Conservation (phyloP, 257 asterid genomes). For the Jasminum sambac region DNA sequence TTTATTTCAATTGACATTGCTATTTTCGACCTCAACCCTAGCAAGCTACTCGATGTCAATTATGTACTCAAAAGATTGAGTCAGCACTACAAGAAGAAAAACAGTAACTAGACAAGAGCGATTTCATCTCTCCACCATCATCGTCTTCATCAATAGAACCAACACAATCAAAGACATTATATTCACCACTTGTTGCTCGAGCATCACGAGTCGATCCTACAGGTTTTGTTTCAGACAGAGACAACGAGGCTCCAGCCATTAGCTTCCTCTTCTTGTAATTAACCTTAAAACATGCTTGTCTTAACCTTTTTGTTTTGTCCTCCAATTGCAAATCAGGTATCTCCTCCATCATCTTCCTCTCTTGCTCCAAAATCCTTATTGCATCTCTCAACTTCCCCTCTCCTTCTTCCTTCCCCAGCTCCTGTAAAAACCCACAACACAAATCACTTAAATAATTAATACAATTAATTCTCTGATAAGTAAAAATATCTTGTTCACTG, state of each 20-base stretch:
- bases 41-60: background rate
- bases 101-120: conserved; percentile 38
- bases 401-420: conserved; percentile 43
- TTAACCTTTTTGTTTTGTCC: conserved; percentile 59
- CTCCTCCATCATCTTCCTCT: conserved; percentile 58
- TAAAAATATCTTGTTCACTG: too few relatives aligned
- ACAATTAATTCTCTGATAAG: too few relatives aligned
- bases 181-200: background rate
- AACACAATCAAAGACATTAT: background rate
- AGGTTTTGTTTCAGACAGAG: conserved; percentile 10
- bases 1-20: background rate
- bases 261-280: conserved; percentile 69
- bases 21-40: background rate
- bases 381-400: conserved; percentile 46
- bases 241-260: conserved; percentile 26
- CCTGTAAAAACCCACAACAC: conserved; percentile 32
- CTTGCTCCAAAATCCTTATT: conserved; percentile 43
- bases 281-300: conserved; percentile 75
- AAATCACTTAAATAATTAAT: background rate
- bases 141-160: background rate
- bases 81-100: conserved; percentile 28
- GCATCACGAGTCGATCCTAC: background rate
- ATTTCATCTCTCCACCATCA: conserved; percentile 40
- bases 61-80: background rate
- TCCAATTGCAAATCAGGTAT: conserved; percentile 58